Conservation (phyloP, 2,329 filamentous ascomycete species). For the Cytospora mali region DNA sequence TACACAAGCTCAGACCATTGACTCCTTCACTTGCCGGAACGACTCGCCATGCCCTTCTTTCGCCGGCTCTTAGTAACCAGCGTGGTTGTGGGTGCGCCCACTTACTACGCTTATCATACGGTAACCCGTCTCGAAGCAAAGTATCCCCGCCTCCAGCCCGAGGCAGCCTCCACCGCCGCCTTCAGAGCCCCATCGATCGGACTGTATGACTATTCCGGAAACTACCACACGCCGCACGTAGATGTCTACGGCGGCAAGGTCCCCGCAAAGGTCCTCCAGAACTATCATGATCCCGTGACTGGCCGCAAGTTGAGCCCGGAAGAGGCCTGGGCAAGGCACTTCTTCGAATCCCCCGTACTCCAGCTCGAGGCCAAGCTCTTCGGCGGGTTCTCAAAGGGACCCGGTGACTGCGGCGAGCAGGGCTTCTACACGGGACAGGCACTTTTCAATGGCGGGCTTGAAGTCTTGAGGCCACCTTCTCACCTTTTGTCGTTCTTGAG, state of each 20-base stretch:
- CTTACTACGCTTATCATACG: conserved; percentile 6
- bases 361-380: conserved; percentile 17
- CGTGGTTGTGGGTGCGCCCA: conserved; percentile 11
- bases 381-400: neutral
- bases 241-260: conserved; percentile 13
- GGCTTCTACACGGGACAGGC: conserved; percentile 8
- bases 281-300: neutral
- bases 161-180: conserved; percentile 1
- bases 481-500: conserved; percentile 3
- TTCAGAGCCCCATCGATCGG: neutral
- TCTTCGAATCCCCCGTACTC: conserved; percentile 19
- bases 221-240: conserved; percentile 13
- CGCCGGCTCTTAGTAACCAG: conserved; percentile 11
- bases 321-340: conserved; percentile 17
- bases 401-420: conserved; percentile 8
- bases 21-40: no score
- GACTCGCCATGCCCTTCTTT: conserved; percentile 8
- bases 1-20: neutral
- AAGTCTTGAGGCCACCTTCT: conserved; percentile 15
- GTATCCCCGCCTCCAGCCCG: conserved; percentile 19
- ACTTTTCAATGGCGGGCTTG: conserved; percentile 13
- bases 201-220: neutral
- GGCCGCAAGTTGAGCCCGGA: conserved; percentile 13
- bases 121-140: conserved; percentile 15
- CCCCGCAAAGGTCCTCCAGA: conserved; percentile 2